Evolutionary conservation across 768 basidiomycete species (phyloP).

Genomic region (Phanerochaete sordida): DNA sequence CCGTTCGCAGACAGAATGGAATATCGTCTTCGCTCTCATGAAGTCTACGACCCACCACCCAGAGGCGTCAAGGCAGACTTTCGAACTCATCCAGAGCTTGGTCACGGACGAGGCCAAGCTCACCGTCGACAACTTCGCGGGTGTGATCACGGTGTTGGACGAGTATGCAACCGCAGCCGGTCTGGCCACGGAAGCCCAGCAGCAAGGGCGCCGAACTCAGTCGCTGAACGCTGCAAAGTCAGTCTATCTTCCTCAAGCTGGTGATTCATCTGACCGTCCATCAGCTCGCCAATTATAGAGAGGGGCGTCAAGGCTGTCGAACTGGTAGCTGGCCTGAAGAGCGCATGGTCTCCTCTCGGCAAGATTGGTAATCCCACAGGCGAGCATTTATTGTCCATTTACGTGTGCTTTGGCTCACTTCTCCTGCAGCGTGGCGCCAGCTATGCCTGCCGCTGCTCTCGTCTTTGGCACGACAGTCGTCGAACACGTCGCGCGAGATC

Average conservation of each 20-base stretch:
- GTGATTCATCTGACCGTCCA: not conserved
- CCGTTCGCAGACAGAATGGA: conserved; percentile 95
- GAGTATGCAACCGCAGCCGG: conserved; percentile 83
- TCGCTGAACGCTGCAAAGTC: conserved; percentile 23
- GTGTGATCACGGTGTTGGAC: conserved; percentile 76
- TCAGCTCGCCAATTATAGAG: conserved; percentile 71
- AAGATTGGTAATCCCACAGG: conserved; percentile 31
- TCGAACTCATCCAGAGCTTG: conserved; percentile 72
- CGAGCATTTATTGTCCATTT: not conserved
- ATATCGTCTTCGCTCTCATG: conserved; percentile 83
- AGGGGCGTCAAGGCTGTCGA: conserved; percentile 85
- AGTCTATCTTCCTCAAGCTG: not conserved
- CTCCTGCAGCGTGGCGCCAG: conserved; percentile 63
- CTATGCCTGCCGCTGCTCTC: conserved; percentile 72
- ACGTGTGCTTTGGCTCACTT: not conserved
- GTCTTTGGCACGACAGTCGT: conserved; percentile 75
- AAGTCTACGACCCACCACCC: conserved; percentile 82
- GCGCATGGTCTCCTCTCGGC: conserved; percentile 56
- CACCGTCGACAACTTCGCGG: conserved; percentile 74
- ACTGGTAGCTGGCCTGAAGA: conserved; percentile 69
- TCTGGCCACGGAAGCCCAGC: conserved; percentile 53
- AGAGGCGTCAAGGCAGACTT: conserved; percentile 82
- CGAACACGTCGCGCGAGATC: conserved; percentile 80
- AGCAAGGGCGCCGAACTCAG: conserved; percentile 32
- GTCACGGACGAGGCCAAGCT: conserved; percentile 58